Evolutionary conservation across 352 stramenopile species (phyloP).

Genomic region (Globisporangium camurandrum): DNA sequence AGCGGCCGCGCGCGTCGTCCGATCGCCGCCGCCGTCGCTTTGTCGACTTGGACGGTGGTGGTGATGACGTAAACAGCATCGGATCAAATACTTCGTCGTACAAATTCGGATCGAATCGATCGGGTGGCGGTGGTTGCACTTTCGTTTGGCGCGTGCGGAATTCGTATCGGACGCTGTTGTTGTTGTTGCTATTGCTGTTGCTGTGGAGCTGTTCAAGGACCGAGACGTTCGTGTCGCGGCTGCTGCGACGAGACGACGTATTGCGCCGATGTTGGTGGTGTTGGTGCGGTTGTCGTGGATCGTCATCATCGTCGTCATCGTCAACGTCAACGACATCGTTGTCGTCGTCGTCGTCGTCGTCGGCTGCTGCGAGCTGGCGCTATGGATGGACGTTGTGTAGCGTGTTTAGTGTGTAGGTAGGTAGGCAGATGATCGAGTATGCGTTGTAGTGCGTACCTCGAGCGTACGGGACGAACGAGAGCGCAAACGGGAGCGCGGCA

Average conservation of each 20-base stretch:
- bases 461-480: conserved; percentile 13
- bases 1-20: conserved; percentile 2
- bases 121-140: too few relatives aligned
- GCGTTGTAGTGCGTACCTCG: conserved; percentile 5
- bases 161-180: conserved; percentile 25
- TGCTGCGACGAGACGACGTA: too few relatives aligned
- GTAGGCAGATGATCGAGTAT: neutral
- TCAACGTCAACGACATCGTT: conserved; percentile 12
- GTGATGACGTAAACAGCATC: conserved; percentile 12
- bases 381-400: neutral
- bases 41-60: conserved; percentile 2
- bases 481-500: conserved; percentile 14
- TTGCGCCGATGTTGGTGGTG: too few relatives aligned
- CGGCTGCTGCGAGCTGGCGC: conserved; percentile 10
- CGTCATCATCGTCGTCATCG: conserved; percentile 1
- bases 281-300: too few relatives aligned
- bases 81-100: conserved; percentile 67
- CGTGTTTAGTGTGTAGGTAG: neutral
- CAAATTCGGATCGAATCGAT: conserved; percentile 49
- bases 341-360: conserved; percentile 8
- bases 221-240: too few relatives aligned
- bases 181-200: neutral
- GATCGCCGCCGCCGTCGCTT: conserved; percentile 13
- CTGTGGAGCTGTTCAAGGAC: conserved; percentile 6
- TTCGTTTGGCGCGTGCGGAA: conserved; percentile 48